Conservation (phyloP, 371 early-diverging fungal species). For the Mortierella sp. region DNA sequence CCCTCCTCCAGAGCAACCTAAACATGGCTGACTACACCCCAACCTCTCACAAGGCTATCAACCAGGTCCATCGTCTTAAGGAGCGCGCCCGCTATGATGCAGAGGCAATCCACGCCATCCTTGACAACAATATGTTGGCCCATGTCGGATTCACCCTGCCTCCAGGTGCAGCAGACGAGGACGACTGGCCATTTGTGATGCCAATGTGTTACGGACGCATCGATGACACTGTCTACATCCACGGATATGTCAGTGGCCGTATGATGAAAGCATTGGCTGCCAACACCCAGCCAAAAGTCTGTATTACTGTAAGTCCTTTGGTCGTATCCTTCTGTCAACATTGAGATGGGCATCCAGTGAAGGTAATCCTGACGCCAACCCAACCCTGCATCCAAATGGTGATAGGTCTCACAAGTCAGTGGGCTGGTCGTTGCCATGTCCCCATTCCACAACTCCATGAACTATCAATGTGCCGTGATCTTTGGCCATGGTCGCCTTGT, state of each 20-base stretch:
- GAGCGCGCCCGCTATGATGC: slow-evolving; percentile 56
- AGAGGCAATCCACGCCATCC: slow-evolving; percentile 41
- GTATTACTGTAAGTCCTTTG: slow-evolving; percentile 48
- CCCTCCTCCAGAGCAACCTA: background rate
- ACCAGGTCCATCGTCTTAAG: slow-evolving; percentile 42
- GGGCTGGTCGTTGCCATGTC: slow-evolving; percentile 55
- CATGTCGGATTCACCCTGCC: slow-evolving; percentile 59
- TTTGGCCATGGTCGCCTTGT: slow-evolving; percentile 56
- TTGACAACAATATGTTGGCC: slow-evolving; percentile 55
- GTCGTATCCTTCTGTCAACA: background rate
- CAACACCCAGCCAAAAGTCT: slow-evolving; percentile 36
- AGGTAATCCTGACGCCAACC: background rate
- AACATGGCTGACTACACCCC: slow-evolving; percentile 28
- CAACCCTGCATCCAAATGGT: background rate
- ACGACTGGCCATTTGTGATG: slow-evolving; percentile 59
- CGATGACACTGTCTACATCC: slow-evolving; percentile 55
- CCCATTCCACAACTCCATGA: slow-evolving; percentile 57
- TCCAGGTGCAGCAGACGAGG: slow-evolving; percentile 50
- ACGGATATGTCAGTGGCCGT: slow-evolving; percentile 57
- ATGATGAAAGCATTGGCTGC: slow-evolving; percentile 56
- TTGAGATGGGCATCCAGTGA: background rate
- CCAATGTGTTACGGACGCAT: slow-evolving; percentile 59
- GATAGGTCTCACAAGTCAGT: slow-evolving; percentile 51
- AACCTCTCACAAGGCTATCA: slow-evolving; percentile 45
- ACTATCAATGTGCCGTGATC: slow-evolving; percentile 56